These are phyloP conservation scores for Hypoxylon lenormandii DNA, from an alignment of 495 filamentous ascomycete genomes.

Conservation along the genomic window DNA sequence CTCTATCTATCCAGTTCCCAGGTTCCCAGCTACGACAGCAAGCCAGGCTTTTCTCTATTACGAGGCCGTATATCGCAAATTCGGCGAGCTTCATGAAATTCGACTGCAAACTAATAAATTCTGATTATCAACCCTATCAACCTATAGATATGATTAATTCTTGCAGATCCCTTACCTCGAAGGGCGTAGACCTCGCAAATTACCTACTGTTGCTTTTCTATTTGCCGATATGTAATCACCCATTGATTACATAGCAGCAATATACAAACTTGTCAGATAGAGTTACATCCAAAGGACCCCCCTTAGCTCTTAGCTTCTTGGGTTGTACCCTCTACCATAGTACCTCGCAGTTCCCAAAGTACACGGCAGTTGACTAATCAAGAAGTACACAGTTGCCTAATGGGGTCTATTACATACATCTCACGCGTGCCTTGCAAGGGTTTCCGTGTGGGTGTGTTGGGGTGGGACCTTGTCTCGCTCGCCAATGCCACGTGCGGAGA, in stretches of 20 bases:
- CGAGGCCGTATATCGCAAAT: no score
- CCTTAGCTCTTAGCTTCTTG: not conserved
- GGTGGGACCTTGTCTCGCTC: constrained; percentile 20
- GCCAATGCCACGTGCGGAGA: constrained; percentile 40
- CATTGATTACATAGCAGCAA: constrained; percentile 27
- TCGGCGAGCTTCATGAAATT: no score
- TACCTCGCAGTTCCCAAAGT: constrained; percentile 14
- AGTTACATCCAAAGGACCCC: not conserved
- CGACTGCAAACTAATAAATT: not conserved
- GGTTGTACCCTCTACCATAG: not conserved
- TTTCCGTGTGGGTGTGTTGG: constrained; percentile 12
- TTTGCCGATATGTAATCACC: constrained; percentile 29
- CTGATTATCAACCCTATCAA: not conserved
- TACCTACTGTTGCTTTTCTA: constrained; percentile 9
- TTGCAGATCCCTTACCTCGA: constrained; percentile 24
- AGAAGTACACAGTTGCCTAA: constrained; percentile 25
- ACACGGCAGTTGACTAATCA: constrained; percentile 26
- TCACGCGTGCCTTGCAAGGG: constrained; percentile 32
- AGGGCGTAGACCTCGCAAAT: constrained; percentile 20
- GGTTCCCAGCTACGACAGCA: not conserved
- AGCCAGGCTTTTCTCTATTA: no score
- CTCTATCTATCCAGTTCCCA: not conserved
- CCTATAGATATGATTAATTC: not conserved
- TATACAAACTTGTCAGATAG: not conserved
- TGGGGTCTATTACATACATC: constrained; percentile 33